Conservation (phyloP, 2,329 filamentous ascomycete genomes). For the Boeremia lycopersici region DNA sequence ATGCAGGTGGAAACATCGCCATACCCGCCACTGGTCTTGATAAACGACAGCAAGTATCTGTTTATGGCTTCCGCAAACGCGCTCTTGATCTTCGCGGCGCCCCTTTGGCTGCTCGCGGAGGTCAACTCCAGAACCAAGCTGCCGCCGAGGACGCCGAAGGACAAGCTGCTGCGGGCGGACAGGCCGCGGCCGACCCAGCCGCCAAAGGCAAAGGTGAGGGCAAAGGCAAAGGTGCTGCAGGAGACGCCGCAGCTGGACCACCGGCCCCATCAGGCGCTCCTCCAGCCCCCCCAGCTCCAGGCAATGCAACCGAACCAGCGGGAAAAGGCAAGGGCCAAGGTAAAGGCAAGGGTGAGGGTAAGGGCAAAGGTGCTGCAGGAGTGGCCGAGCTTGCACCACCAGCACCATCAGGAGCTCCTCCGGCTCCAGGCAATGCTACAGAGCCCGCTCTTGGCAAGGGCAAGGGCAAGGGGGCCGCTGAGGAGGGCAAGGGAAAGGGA, state of each 20-base stretch:
- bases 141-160: not conserved
- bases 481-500: slow-evolving; percentile 17
- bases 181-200: not conserved
- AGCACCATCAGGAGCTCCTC: not conserved
- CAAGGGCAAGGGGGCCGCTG: slow-evolving; percentile 4
- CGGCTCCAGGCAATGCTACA: not conserved
- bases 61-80: slow-evolving; percentile 27
- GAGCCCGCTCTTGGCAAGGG: not conserved
- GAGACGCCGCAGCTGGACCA: too few species aligned
- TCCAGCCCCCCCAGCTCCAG: not conserved
- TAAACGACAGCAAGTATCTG: slow-evolving; percentile 10
- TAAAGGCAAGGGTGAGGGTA: not conserved
- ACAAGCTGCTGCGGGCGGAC: not conserved
- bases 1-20: slow-evolving; percentile 29
- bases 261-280: not conserved
- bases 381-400: not conserved
- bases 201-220: slow-evolving; percentile 18
- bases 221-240: not conserved
- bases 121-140: slow-evolving; percentile 4
- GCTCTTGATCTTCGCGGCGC: slow-evolving; percentile 36
- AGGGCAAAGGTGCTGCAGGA: not conserved
- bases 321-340: not conserved
- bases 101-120: slow-evolving; percentile 28
- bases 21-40: slow-evolving; percentile 26
- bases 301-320: slow-evolving; percentile 2